Conservation (phyloP, 371 early-diverging fungal genomes). For the Mortierella sp. region DNA sequence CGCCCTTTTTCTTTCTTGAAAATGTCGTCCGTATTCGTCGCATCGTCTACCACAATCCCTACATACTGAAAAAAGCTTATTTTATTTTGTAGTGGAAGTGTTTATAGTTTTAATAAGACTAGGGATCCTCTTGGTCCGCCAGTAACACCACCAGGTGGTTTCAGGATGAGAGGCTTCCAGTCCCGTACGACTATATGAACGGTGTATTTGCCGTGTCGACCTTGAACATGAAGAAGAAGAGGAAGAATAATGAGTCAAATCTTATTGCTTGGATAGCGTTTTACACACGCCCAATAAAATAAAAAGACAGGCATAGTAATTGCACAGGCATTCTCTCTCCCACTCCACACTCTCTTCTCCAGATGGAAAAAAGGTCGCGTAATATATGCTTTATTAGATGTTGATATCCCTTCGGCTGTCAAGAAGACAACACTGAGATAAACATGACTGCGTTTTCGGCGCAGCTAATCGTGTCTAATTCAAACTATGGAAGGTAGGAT, state of each 20-base stretch:
- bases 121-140: conserved; percentile 26
- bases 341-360: no score
- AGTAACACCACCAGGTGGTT: not conserved
- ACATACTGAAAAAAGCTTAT: not conserved
- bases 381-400: no score
- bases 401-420: not conserved
- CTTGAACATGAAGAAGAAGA: not conserved
- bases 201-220: not conserved
- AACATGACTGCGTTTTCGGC: not conserved
- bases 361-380: no score
- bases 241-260: no score
- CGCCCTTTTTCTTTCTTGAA: not conserved
- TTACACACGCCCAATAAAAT: no score
- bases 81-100: conserved; percentile 16
- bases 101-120: conserved; percentile 24
- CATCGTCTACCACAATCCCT: not conserved
- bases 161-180: not conserved
- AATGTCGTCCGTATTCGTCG: not conserved
- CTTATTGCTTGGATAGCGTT: no score
- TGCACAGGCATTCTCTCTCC: no score
- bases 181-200: not conserved
- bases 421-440: not conserved
- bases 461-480: not conserved
- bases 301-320: no score
- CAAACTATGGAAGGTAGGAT: not conserved